phyloP scores from a whole-genome alignment of 768 basidiomycete genomes.

The Leccinum rimulosum region DNA sequence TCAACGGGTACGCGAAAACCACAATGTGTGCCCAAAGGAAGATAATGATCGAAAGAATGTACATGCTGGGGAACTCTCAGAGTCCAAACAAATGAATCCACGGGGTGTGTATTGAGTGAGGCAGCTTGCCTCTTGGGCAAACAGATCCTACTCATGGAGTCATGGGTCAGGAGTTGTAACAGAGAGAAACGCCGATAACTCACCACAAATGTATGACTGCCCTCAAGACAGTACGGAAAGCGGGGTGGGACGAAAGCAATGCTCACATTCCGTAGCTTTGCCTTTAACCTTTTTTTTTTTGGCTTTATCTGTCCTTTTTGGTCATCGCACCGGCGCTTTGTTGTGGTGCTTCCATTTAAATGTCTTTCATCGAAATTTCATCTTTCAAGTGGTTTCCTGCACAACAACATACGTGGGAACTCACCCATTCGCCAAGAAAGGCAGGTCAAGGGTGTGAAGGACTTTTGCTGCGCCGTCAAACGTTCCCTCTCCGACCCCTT shows the following conservation, averaged over 20 bases:
- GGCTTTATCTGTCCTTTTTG: neutral
- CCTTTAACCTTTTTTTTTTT: neutral
- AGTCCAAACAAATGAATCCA: constrained; percentile 29
- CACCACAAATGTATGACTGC: neutral
- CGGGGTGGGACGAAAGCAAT: neutral
- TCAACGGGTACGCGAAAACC: constrained; percentile 9
- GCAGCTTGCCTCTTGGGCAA: constrained; percentile 37
- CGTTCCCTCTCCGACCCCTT: neutral
- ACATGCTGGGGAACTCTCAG: constrained; percentile 10
- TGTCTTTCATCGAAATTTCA: neutral
- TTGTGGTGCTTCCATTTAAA: constrained; percentile 1
- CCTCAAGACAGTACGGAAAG: constrained; percentile 1
- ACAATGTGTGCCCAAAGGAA: neutral
- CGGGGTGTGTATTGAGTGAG: neutral
- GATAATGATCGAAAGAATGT: neutral
- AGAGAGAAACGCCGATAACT: neutral
- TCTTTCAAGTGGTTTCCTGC: neutral
- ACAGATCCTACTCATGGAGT: neutral
- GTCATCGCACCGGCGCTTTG: neutral
- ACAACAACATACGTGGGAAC: neutral
- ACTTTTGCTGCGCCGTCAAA: neutral
- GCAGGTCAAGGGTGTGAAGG: neutral
- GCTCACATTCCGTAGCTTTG: neutral
- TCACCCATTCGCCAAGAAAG: neutral
- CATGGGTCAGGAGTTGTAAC: neutral